phyloP scores from a whole-genome alignment of 2,329 filamentous ascomycete species.

The Botrytis fragariae region DNA sequence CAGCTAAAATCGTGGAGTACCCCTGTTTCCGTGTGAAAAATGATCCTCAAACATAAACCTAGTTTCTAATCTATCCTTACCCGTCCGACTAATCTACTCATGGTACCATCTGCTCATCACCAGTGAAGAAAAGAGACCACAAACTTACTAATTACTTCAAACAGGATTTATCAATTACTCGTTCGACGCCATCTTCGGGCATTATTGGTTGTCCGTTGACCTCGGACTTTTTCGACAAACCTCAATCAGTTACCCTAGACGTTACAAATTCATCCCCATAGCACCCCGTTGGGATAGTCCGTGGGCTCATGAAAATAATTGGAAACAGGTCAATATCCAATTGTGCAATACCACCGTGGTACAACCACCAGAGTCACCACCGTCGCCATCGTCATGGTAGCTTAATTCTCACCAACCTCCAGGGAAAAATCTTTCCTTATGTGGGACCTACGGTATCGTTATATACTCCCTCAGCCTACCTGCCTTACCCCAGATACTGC shows the following conservation, averaged over 20 bases:
- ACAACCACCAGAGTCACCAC: not conserved
- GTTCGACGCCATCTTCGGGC: not conserved
- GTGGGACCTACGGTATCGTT: conserved; percentile 26
- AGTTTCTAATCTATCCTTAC: conserved; percentile 10
- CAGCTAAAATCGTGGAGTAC: conserved; percentile 30
- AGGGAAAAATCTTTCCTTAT: not conserved
- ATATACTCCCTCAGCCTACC: conserved; percentile 30
- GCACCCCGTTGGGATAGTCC: conserved; percentile 23
- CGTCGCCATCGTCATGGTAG: conserved; percentile 5
- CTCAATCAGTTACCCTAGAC: conserved; percentile 25
- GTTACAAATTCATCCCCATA: conserved; percentile 28
- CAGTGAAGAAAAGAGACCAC: not conserved
- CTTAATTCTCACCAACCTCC: not conserved
- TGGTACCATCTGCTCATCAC: conserved; percentile 4
- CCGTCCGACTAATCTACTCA: not conserved
- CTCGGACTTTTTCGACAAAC: conserved; percentile 29
- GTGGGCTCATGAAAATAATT: conserved; percentile 21
- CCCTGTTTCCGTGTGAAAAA: conserved; percentile 28
- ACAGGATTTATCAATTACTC: not conserved
- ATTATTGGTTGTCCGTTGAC: conserved; percentile 25
- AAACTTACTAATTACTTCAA: not conserved
- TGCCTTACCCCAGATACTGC: conserved; percentile 35
- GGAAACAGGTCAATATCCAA: conserved; percentile 13
- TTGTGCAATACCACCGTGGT: not conserved
- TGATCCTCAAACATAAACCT: conserved; percentile 38